Evolutionary conservation across 2,329 filamentous ascomycete species (phyloP).

Genomic region (Colletotrichum sp.): DNA sequence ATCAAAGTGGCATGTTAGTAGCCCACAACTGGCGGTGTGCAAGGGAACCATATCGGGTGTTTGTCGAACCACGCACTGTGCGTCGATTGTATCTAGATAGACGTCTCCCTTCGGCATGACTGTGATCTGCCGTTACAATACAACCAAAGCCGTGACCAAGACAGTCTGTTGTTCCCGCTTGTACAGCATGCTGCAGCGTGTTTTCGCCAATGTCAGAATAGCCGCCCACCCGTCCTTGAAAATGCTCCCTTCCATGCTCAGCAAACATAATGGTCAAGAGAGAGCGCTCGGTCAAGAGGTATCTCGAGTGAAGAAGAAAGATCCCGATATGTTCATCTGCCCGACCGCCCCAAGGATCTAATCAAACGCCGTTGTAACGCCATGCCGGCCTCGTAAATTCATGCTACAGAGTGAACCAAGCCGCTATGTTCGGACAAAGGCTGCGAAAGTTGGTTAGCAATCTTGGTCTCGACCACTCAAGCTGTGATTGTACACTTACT

Average conservation of each 20-base stretch:
- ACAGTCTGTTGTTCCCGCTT: background rate
- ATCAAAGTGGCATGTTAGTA: background rate
- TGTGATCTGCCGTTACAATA: slow-evolving; percentile 19
- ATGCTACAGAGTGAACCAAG: background rate
- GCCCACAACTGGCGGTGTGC: background rate
- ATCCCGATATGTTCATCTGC: background rate
- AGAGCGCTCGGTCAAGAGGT: background rate
- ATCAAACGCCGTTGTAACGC: slow-evolving; percentile 16
- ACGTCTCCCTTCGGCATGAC: slow-evolving; percentile 7
- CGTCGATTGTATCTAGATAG: slow-evolving; percentile 16
- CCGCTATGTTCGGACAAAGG: slow-evolving; percentile 23
- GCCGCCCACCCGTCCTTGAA: background rate
- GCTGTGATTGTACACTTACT: slow-evolving; percentile 68
- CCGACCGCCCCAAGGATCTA: background rate
- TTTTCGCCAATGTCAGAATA: background rate
- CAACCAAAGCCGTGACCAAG: slow-evolving; percentile 10
- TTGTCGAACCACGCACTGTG: background rate
- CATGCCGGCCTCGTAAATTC: slow-evolving; percentile 9
- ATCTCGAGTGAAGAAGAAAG: background rate
- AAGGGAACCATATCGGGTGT: background rate
- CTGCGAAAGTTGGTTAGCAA: slow-evolving; percentile 2
- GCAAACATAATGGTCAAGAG: background rate
- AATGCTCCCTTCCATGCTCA: background rate
- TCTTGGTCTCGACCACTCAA: background rate
- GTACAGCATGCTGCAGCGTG: background rate